These are phyloP conservation scores for Fusarium udum DNA, from an alignment of 2,329 filamentous ascomycete genomes.

Conservation along the genomic window DNA sequence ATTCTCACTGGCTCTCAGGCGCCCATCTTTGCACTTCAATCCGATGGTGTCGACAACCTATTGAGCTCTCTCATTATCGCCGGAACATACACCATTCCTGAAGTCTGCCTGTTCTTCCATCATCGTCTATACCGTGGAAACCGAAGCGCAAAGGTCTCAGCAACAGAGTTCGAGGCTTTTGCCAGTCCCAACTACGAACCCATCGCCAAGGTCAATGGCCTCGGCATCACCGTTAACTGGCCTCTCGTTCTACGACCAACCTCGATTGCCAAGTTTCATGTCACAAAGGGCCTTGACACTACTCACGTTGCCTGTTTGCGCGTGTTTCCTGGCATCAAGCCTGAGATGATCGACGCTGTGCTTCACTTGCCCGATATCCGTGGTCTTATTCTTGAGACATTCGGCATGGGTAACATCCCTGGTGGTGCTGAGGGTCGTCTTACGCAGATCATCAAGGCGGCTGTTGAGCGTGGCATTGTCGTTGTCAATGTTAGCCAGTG, in stretches of 20 bases:
- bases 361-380: constrained; percentile 78
- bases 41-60: constrained; percentile 90
- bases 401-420: constrained; percentile 92
- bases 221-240: constrained; percentile 85
- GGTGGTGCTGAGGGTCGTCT: constrained; percentile 82
- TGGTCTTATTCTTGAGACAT: constrained; percentile 88
- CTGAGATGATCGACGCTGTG: constrained; percentile 91
- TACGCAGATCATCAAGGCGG: constrained; percentile 78
- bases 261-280: constrained; percentile 75
- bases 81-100: constrained; percentile 90
- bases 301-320: constrained; percentile 90
- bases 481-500: constrained; percentile 95
- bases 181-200: constrained; percentile 87
- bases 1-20: constrained; percentile 86
- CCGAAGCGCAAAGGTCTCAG: constrained; percentile 86
- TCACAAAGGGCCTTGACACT: constrained; percentile 81
- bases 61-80: constrained; percentile 89
- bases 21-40: constrained; percentile 89
- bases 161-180: constrained; percentile 87
- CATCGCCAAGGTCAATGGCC: constrained; percentile 81
- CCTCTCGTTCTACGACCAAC: constrained; percentile 78
- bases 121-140: constrained; percentile 91
- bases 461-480: constrained; percentile 81
- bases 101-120: constrained; percentile 94
- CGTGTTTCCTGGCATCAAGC: constrained; percentile 91